Evolutionary conservation across 129 eudicot genomes (phyloP).

Genomic region (Sambucus nigra): DNA sequence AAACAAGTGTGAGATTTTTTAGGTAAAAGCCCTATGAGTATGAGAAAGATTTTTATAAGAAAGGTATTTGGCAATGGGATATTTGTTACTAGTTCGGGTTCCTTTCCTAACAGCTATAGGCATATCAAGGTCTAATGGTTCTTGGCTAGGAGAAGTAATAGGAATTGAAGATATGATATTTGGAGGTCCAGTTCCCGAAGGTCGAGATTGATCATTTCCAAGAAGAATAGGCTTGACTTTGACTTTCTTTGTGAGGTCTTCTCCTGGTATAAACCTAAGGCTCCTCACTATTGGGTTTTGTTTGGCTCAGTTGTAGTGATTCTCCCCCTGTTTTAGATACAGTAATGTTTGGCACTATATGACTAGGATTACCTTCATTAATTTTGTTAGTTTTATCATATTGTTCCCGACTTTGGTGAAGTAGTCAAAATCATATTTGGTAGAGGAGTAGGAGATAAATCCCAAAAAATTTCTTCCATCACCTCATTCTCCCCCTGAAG

Average conservation of each 20-base stretch:
- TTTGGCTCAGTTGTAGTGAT: background rate
- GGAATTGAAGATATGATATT: background rate
- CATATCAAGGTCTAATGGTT: background rate
- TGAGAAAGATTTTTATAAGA: background rate
- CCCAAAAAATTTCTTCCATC: too few species aligned
- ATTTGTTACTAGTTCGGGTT: background rate
- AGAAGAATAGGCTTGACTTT: constrained; percentile 3
- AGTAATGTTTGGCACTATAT: too few species aligned
- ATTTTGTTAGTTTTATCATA: too few species aligned
- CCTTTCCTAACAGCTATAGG: constrained; percentile 1
- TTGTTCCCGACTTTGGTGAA: too few species aligned
- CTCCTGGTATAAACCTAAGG: background rate
- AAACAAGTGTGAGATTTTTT: constrained; percentile 1
- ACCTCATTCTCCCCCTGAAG: too few species aligned
- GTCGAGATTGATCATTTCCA: constrained; percentile 6
- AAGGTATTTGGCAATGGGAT: background rate
- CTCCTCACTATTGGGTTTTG: background rate
- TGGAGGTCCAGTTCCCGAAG: background rate
- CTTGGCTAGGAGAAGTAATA: constrained; percentile 1
- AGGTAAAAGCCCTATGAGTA: background rate
- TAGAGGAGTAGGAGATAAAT: too few species aligned
- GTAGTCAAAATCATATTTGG: too few species aligned
- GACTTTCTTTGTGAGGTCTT: background rate
- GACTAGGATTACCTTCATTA: too few species aligned
- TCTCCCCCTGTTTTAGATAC: too few species aligned